Evolutionary conservation across 352 stramenopile species (phyloP).

Genomic region (Pilasporangium apinafurcum): DNA sequence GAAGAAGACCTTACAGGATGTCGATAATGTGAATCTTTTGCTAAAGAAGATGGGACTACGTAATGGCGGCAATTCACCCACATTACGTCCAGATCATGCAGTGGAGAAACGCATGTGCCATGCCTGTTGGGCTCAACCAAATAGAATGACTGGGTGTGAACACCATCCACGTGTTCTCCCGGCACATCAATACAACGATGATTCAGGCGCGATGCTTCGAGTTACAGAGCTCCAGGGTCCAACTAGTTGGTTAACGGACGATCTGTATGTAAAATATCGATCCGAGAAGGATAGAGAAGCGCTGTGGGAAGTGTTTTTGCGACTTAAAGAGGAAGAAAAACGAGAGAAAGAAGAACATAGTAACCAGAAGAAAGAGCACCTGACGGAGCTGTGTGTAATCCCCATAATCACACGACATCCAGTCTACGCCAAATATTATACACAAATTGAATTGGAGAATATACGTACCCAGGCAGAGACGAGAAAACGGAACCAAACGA

Average conservation of each 20-base stretch:
- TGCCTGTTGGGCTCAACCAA: constrained; percentile 60
- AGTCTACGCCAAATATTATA: constrained; percentile 46
- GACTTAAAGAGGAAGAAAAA: constrained; percentile 25
- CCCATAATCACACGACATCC: constrained; percentile 63
- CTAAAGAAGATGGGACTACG: constrained; percentile 66
- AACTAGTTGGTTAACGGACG: constrained; percentile 71
- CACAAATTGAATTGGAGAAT: constrained; percentile 71
- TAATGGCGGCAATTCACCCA: constrained; percentile 17
- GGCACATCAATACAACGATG: constrained; percentile 7
- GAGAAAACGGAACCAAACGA: constrained; percentile 62
- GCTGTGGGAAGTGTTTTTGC: constrained; percentile 41
- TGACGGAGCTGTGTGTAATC: constrained; percentile 22
- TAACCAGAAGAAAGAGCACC: constrained; percentile 10
- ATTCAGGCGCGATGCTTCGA: not conserved
- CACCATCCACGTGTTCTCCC: constrained; percentile 40
- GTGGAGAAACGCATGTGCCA: constrained; percentile 80
- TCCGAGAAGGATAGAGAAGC: constrained; percentile 63
- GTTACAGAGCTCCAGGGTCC: constrained; percentile 63
- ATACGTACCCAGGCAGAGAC: constrained; percentile 50
- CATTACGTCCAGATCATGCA: constrained; percentile 47
- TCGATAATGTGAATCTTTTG: constrained; percentile 64
- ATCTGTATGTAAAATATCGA: constrained; percentile 79
- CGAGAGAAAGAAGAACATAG: constrained; percentile 20
- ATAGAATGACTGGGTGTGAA: constrained; percentile 57
- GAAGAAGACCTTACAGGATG: constrained; percentile 57